phyloP scores from a whole-genome alignment of 2,329 filamentous ascomycete species.

The Pseudogymnoascus sp. region DNA sequence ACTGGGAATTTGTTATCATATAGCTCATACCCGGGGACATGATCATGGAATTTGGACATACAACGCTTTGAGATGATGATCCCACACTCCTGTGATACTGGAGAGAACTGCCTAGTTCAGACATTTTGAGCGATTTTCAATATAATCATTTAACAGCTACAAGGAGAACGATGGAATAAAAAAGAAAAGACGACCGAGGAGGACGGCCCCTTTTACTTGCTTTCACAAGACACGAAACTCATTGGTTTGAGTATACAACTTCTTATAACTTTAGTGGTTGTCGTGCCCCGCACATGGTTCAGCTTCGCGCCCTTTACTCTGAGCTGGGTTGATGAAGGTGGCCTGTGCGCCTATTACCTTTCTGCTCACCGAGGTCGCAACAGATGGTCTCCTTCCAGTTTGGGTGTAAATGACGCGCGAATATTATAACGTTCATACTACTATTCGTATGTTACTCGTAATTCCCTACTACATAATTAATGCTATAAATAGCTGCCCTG shows the following conservation, averaged over 20 bases:
- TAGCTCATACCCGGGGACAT: neutral
- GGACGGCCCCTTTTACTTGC: neutral
- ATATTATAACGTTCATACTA: neutral
- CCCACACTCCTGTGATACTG: conserved; percentile 11
- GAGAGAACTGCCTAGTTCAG: conserved; percentile 10
- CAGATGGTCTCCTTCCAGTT: neutral
- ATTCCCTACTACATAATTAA: neutral
- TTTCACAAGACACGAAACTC: neutral
- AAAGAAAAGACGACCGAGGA: neutral
- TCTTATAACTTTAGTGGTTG: neutral
- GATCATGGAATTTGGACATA: neutral
- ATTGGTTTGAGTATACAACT: neutral
- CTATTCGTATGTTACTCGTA: neutral
- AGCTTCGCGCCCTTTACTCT: neutral
- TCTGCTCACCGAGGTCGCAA: neutral
- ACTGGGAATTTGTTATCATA: neutral
- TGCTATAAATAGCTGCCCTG: neutral
- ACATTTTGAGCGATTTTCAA: neutral
- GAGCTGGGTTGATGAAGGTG: neutral
- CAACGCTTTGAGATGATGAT: conserved; percentile 6
- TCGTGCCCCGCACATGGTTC: neutral
- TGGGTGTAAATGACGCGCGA: neutral
- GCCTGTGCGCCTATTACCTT: neutral
- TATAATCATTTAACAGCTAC: neutral
- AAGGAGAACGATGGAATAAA: neutral